Evolutionary conservation across 2,329 filamentous ascomycete genomes (phyloP).

Genomic region (Claviceps pazoutovae): DNA sequence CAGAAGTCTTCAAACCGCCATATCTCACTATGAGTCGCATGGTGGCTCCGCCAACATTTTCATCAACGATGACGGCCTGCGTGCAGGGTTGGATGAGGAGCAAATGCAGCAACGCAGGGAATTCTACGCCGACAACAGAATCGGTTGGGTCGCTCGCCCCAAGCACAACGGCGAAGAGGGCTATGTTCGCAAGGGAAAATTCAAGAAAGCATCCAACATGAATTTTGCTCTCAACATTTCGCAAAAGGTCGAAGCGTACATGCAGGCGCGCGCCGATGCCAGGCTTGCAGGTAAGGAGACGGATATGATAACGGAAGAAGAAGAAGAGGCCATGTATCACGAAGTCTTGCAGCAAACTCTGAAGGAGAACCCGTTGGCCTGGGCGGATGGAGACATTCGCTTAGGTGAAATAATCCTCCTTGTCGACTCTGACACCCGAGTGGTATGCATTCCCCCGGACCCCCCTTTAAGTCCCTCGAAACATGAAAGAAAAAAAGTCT

Average conservation of each 20-base stretch:
- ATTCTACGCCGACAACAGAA: slow-evolving; percentile 36
- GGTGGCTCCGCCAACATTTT: slow-evolving; percentile 37
- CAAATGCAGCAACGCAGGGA: slow-evolving; percentile 27
- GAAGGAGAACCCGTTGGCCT: slow-evolving; percentile 30
- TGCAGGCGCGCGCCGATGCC: slow-evolving; percentile 23
- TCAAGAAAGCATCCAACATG: slow-evolving; percentile 67
- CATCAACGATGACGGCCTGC: slow-evolving; percentile 50
- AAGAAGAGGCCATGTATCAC: slow-evolving; percentile 34
- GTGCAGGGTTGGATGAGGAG: slow-evolving; percentile 30
- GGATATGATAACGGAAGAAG: slow-evolving; percentile 13
- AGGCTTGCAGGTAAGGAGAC: slow-evolving; percentile 7
- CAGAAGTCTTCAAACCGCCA: slow-evolving; percentile 32
- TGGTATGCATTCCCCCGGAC: slow-evolving; percentile 16
- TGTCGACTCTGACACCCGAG: slow-evolving; percentile 55
- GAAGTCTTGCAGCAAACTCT: slow-evolving; percentile 34
- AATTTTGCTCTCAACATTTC: slow-evolving; percentile 53
- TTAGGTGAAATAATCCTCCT: slow-evolving; percentile 52
- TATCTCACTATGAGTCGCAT: slow-evolving; percentile 34
- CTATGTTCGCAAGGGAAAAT: slow-evolving; percentile 46
- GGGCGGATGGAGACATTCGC: slow-evolving; percentile 47
- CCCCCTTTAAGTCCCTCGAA: neutral
- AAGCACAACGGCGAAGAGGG: slow-evolving; percentile 30
- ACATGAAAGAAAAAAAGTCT: neutral
- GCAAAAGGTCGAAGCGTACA: slow-evolving; percentile 46
- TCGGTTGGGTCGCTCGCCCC: slow-evolving; percentile 33